Evolutionary conservation across 768 basidiomycete genomes (phyloP).

Genomic region (Lentinula raphanica): DNA sequence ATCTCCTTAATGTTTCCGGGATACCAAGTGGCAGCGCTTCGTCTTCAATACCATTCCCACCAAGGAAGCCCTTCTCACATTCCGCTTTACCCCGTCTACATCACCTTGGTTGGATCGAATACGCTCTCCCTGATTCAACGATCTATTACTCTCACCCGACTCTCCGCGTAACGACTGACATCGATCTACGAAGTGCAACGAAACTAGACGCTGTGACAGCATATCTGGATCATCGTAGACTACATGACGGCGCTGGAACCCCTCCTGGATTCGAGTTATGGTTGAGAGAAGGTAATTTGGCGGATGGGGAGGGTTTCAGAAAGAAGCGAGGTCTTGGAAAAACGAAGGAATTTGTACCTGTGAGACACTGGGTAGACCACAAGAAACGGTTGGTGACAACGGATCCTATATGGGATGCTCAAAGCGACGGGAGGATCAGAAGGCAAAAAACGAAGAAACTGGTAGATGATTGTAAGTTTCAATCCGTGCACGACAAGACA

Average conservation of each 20-base stretch:
- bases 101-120: conserved; percentile 70
- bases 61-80: conserved; percentile 12
- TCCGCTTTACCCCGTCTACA: conserved; percentile 31
- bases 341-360: conserved; percentile 18
- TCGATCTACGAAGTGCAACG: conserved; percentile 52
- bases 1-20: background rate
- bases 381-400: conserved; percentile 44
- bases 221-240: conserved; percentile 37
- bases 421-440: conserved; percentile 20
- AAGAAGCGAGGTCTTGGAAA: conserved; percentile 18
- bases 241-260: conserved; percentile 18
- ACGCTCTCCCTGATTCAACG: conserved; percentile 67
- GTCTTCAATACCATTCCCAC: conserved; percentile 12
- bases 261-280: conserved; percentile 46
- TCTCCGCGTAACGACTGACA: conserved; percentile 61
- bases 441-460: conserved; percentile 16
- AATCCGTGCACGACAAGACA: too few relatives aligned
- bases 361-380: conserved; percentile 66
- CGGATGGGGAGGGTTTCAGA: conserved; percentile 18
- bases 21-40: background rate
- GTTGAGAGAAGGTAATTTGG: conserved; percentile 39
- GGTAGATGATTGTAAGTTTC: conserved; percentile 46
- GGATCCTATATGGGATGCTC: conserved; percentile 33
- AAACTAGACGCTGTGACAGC: conserved; percentile 44
- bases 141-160: conserved; percentile 68